Evolutionary conservation across 2,329 filamentous ascomycete genomes (phyloP), one percentile per base, ranked within the genome.

Genomic region (Hypoxylon rubiginosum): DNA sequence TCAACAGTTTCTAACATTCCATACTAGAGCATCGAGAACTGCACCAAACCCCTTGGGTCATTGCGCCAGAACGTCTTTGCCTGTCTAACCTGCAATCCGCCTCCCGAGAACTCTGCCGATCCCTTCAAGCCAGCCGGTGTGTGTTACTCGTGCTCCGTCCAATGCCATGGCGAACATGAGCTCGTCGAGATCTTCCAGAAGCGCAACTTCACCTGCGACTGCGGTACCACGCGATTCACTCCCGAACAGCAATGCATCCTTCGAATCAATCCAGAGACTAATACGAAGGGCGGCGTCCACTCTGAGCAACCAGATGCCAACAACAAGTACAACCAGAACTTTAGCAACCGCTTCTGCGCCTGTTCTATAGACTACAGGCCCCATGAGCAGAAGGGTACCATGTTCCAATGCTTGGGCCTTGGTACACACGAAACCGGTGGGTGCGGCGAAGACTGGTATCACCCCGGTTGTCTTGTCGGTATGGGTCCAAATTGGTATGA

Each of bases 381-480:
- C 0, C 88, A 95, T 51, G 85, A 92, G 76, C 94, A 99, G 77
- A 97, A 95, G 73, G 95, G 95, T 0, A 98, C 94, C 41, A 99
- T 99, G 96, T 99, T 97, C 73, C 96, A 99, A 79, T 99, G 96
- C 76, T 79, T 98, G 2, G 95, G 95, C 0, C 82, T 98, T 0
- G 94, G 93, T 0, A 91, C 89, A 0, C 85, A 87, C 11, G 91
- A 95, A 71, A 90, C 91, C 1, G 94, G 94, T 15, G 95, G 94
- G 4, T 98, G 95, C 79, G 95, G 95, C 11, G 95, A 98, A 81
- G 95, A 98, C 76, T 98, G 95, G 95, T 98, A 93, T 86, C 95
- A 98, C 81, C 93, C 95, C 0, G 94, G 96, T 67, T 98, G 95
- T 76, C 82, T 98, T 7, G 88, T 97, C 52, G 94, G 94, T 5